Percentiles rank a stretch among this genome's conserved stretches.
Conservation (phyloP, 1,284 basidiomycete species). For the Hypsizygus ulmarius region DNA sequence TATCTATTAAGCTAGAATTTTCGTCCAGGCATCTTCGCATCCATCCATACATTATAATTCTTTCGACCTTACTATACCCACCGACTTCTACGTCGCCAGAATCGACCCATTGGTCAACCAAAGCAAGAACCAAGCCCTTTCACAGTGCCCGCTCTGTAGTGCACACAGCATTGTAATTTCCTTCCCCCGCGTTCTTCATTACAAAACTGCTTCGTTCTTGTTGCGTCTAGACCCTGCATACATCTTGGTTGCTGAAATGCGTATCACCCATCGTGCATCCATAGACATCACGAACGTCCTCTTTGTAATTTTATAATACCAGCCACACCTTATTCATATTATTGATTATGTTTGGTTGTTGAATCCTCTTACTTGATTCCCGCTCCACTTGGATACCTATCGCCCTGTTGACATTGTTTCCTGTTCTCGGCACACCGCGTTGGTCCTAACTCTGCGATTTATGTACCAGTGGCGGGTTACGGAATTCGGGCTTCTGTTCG, state of each 20-base stretch:
- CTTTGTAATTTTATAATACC: constrained; percentile 22
- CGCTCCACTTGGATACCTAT: constrained; percentile 5
- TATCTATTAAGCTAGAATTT: constrained; percentile 10
- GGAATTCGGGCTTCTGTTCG: no score
- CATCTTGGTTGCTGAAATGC: constrained; percentile 5
- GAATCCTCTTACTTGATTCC: not conserved
- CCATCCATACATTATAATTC: constrained; percentile 25
- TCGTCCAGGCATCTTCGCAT: constrained; percentile 14
- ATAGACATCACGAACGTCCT: constrained; percentile 17
- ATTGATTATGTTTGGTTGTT: not conserved
- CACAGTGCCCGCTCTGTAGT: constrained; percentile 6
- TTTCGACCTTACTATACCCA: constrained; percentile 27
- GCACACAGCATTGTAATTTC: constrained; percentile 6
- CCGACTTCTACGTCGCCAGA: constrained; percentile 12
- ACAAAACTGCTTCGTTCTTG: constrained; percentile 13
- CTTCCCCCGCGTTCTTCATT: constrained; percentile 3
- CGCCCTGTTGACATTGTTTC: not conserved
- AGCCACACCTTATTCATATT: constrained; percentile 10
- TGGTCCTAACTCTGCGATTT: no score
- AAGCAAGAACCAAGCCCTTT: constrained; percentile 1
- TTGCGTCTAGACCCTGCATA: constrained; percentile 14
- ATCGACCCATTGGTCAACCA: constrained; percentile 9
- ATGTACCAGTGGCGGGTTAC: no score
- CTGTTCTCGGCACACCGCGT: not conserved
- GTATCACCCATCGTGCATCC: constrained; percentile 5